phyloP scores from a whole-genome alignment of 768 basidiomycete genomes.

The Suillus subluteus region DNA sequence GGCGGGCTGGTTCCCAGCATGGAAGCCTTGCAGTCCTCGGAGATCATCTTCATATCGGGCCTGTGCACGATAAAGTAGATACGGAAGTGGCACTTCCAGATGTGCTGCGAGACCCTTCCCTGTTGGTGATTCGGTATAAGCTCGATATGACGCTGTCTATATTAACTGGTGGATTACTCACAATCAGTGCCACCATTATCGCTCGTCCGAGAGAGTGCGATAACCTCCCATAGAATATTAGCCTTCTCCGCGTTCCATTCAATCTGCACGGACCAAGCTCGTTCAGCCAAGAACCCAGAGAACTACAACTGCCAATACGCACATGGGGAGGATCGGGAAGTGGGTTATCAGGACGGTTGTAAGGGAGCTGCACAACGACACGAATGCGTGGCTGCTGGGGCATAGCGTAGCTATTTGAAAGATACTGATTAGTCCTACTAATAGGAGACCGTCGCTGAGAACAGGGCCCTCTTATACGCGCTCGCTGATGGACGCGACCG shows the following conservation, averaged over 20 bases:
- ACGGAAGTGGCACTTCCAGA: constrained; percentile 80
- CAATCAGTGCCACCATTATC: constrained; percentile 81
- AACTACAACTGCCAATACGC: constrained; percentile 31
- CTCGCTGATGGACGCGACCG: constrained; percentile 9
- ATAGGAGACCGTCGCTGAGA: neutral
- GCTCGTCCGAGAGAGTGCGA: constrained; percentile 72
- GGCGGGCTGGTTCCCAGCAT: constrained; percentile 40
- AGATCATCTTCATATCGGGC: constrained; percentile 86
- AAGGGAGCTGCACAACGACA: constrained; percentile 80
- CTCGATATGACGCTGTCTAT: neutral
- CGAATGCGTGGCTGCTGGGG: constrained; percentile 47
- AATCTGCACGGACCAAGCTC: constrained; percentile 51
- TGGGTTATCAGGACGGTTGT: constrained; percentile 74
- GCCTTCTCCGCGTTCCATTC: constrained; percentile 88
- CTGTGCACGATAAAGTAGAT: constrained; percentile 83
- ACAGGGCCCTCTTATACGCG: neutral
- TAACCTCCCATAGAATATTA: constrained; percentile 85
- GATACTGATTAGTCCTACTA: neutral
- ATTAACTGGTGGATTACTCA: constrained; percentile 40
- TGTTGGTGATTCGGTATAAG: constrained; percentile 31
- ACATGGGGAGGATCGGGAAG: constrained; percentile 70
- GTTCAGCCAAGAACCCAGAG: constrained; percentile 12
- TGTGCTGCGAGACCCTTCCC: constrained; percentile 86
- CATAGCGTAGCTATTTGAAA: constrained; percentile 20
- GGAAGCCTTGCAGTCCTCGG: constrained; percentile 69